Base-by-base conservation (phyloP, 2,329 filamentous ascomycete species). In the Ophiobolus disseminans region DNA sequence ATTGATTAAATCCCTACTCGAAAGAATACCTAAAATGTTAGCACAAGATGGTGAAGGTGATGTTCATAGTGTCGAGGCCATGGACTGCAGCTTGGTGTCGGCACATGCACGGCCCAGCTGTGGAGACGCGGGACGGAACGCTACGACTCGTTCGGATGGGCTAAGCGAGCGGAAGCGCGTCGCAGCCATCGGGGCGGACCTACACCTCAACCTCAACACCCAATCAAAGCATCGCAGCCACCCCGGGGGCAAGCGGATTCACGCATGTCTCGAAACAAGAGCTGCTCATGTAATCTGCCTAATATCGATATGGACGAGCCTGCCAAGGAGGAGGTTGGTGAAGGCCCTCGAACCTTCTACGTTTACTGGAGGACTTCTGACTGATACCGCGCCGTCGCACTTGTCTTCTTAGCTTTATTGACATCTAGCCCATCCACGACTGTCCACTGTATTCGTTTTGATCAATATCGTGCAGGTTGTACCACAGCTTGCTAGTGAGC, bases 201-300 rank as follows among this genome's bases (percentile, higher is more conserved):
- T 46, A 53, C 53, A 52, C 64, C 58, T 60, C 58, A 56, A 50
- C 41, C 47, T 23, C 53, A 48, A 57, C 55, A 53, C 57, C 68
- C 69, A 72, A 72, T 72, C 55, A 71, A 52, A 58, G 40, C 40
- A 41, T 21, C 40, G 42, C 44, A 45, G 41, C 49, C 30, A 49
- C 50, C 64, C 57, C 60, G 57, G 63, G n/a, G 49, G 58, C 55
- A 57, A 64, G 62, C 63, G 62, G 58, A 58, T 60, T 53, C 58
- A 58, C 44, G 47, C 51, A 49, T 23, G 45, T 32, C 23, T 40
- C 40, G 40, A 40, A 55, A 61, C 55, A 32, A 57, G 60, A 50
- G 55, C 60, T 58, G 58, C 60, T 63, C 60, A 58, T 40, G 53
- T 57, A 68, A 71, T 69, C 60, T 66, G 65, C 58, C 66, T 69